Evolutionary conservation across 306 rosid genomes (phyloP), one percentile per base, ranked within the genome.

Genomic region (Betula pendula): DNA sequence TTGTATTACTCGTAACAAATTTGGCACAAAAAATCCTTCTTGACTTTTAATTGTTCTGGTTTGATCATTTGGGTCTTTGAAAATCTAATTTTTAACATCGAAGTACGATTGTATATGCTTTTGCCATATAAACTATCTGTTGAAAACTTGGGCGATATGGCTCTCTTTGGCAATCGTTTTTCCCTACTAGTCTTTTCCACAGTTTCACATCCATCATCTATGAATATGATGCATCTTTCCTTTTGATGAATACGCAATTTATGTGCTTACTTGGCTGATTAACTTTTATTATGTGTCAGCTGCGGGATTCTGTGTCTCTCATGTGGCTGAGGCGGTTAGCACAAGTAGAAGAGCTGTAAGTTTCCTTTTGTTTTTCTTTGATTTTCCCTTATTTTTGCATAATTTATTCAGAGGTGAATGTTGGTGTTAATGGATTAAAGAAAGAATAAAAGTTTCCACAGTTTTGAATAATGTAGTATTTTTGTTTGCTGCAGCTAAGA

Each of bases 331-430:
- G 73, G 92, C 92, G 77, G 92, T 74, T 52, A 88, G 89, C 85
- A 88, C 89, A 42, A 88, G 92, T 69, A 79, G 86, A 84, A 83
- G 92, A 85, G 92, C 92, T 65, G 92, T 88, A 71, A 81, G 89
- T 87, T 50, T 25, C 70, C 59, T 67, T 6, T 31, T 20, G 33
- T 1, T 49, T 63, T 33, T 42, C 31, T 19, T 42, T 7, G 10
- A 10, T 47, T 27, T 19, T 27, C 19, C 24, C 25, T 27, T 70
- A 13, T 65, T 14, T 8, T 62, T 67, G 45, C 56, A 35, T 62
- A 4, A 4, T 27, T 62, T 42, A 33, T 42, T 33, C 27, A 55
- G 20, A 62, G 27, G 12, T 53, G 35, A 15, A 25, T 42, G 48
- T 48, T 67, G 12, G 6, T 38, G 12, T 53, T 65, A 15, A 33